phyloP scores from a whole-genome alignment of 805 yeast genomes.

The Tetrapisispora arboricola region DNA sequence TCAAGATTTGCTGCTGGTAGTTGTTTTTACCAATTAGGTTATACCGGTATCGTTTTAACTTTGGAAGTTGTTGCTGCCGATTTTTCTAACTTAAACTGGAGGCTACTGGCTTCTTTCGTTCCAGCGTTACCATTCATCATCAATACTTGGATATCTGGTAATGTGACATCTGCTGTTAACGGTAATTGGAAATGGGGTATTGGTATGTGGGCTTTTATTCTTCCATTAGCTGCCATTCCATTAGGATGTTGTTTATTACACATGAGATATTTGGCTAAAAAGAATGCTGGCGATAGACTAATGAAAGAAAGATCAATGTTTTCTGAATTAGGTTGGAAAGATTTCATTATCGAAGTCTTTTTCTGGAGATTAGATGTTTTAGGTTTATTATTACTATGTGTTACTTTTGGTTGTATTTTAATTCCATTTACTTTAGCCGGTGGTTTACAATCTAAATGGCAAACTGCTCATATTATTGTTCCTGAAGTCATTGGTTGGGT shows the following conservation, averaged over 20 bases:
- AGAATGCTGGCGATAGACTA: constrained; percentile 30
- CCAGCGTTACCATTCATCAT: constrained; percentile 61
- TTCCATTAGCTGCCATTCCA: constrained; percentile 44
- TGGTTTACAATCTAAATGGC: constrained; percentile 44
- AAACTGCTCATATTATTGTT: constrained; percentile 45
- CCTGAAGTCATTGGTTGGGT: constrained; percentile 51
- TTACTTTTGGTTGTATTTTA: constrained; percentile 50
- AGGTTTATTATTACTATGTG: constrained; percentile 46
- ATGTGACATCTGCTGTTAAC: constrained; percentile 33
- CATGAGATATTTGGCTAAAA: constrained; percentile 38
- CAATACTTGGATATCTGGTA: constrained; percentile 62
- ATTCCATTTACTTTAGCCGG: constrained; percentile 65
- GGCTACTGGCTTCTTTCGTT: constrained; percentile 47
- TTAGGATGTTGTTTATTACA: constrained; percentile 36
- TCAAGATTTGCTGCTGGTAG: constrained; percentile 48
- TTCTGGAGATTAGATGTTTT: constrained; percentile 55
- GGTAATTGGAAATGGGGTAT: constrained; percentile 43
- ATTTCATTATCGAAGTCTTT: constrained; percentile 27
- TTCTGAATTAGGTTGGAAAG: constrained; percentile 9
- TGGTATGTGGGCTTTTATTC: constrained; percentile 51
- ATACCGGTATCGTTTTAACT: constrained; percentile 46
- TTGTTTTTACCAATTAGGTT: constrained; percentile 39
- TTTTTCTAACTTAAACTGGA: constrained; percentile 53
- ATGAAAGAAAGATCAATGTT: constrained; percentile 20
- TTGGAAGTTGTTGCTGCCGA: constrained; percentile 51